phyloP scores from a whole-genome alignment of 108 stramenopile genomes.

The Nitzschia sp. region DNA sequence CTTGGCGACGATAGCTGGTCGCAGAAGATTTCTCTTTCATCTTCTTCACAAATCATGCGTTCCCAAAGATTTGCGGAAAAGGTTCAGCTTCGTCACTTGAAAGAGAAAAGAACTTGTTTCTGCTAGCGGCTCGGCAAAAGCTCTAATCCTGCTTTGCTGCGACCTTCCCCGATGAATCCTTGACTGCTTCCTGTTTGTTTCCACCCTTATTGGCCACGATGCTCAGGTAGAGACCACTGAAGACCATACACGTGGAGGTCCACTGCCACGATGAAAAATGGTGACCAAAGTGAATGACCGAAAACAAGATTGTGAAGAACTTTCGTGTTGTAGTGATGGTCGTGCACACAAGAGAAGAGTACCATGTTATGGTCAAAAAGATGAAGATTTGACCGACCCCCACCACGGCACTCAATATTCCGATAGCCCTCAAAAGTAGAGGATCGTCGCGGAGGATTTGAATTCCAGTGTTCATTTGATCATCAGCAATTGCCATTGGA shows the following conservation, averaged over 20 bases:
- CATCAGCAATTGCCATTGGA: conserved; percentile 64
- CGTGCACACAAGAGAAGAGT: conserved; percentile 83
- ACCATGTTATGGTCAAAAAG: conserved; percentile 91
- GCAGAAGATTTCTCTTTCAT: no score
- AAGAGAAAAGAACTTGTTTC: no score
- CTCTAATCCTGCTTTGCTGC: no score
- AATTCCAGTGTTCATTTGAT: conserved; percentile 53
- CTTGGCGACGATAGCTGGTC: no score
- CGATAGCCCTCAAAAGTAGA: conserved; percentile 17
- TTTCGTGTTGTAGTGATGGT: conserved; percentile 97
- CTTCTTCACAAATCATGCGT: no score
- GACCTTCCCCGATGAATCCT: no score
- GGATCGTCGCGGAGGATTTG: conserved; percentile 34
- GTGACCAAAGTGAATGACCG: conserved; percentile 91
- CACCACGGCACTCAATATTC: conserved; percentile 64
- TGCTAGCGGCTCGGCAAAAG: no score
- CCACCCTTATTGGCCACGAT: conserved; percentile 41
- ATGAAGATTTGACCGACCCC: conserved; percentile 95
- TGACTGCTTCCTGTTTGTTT: neutral
- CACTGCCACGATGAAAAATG: conserved; percentile 73
- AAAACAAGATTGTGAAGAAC: conserved; percentile 92
- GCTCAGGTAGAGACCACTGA: conserved; percentile 79
- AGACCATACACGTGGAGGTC: conserved; percentile 74
- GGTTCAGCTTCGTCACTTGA: no score
- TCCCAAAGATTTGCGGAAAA: no score